phyloP scores from a whole-genome alignment of 176 grass and related monocot species.

The Aegilops speltoides region DNA sequence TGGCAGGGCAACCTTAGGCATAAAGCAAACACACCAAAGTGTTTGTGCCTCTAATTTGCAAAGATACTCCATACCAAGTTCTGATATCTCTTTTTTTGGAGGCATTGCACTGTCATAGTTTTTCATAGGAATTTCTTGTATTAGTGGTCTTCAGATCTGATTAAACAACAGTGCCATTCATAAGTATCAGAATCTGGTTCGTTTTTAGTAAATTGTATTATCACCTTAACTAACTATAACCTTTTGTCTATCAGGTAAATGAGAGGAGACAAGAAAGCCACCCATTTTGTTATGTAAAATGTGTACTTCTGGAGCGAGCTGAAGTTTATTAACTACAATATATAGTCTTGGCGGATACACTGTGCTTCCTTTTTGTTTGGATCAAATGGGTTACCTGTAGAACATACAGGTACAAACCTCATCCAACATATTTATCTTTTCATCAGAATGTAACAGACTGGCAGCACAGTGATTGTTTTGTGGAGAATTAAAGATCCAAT shows the following conservation, averaged over 20 bases:
- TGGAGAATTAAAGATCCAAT: neutral
- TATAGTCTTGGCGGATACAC: neutral
- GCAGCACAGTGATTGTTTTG: neutral
- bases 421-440: neutral
- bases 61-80: neutral
- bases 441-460: neutral
- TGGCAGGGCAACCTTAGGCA: neutral
- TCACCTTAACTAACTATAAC: neutral
- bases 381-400: neutral
- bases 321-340: neutral
- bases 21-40: neutral
- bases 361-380: neutral
- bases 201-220: no score
- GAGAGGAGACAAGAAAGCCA: conserved; percentile 9
- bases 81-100: neutral
- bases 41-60: neutral
- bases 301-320: neutral
- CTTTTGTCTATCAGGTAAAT: conserved; percentile 28
- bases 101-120: neutral
- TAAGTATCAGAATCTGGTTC: neutral
- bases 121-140: neutral
- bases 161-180: neutral
- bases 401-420: neutral
- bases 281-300: neutral
- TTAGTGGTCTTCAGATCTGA: neutral